phyloP scores from a whole-genome alignment of 176 grass and related monocot species.

The Metroxylon sagu region DNA sequence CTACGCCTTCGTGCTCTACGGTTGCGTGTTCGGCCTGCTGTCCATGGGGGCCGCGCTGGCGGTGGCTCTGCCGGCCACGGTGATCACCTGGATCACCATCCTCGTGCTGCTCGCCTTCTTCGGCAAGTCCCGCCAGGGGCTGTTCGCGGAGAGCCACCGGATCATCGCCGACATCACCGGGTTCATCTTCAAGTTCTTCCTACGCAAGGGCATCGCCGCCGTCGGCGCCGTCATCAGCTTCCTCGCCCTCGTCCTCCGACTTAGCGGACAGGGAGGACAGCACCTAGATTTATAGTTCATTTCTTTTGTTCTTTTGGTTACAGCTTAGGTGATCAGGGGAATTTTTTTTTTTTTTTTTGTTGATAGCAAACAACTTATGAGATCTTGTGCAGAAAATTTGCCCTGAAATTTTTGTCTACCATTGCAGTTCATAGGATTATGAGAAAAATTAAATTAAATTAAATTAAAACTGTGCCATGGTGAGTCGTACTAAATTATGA shows the following conservation, averaged over 20 bases:
- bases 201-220: constrained; percentile 46
- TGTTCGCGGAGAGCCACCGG: constrained; percentile 48
- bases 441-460: too few relatives aligned
- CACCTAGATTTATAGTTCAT: background rate
- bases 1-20: constrained; percentile 78
- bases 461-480: too few relatives aligned
- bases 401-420: too few relatives aligned
- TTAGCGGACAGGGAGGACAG: constrained; percentile 1
- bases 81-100: constrained; percentile 78
- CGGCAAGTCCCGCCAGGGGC: constrained; percentile 25
- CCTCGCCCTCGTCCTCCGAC: constrained; percentile 31
- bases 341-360: too few relatives aligned
- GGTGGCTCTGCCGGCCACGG: constrained; percentile 63
- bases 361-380: too few relatives aligned
- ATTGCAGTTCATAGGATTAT: too few relatives aligned
- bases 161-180: constrained; percentile 54
- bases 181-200: constrained; percentile 41
- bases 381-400: too few relatives aligned
- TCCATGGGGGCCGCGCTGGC: constrained; percentile 72
- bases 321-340: too few relatives aligned
- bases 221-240: constrained; percentile 38
- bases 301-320: too few relatives aligned
- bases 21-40: constrained; percentile 66
- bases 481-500: too few relatives aligned
- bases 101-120: constrained; percentile 76